Evolutionary conservation across 1,284 basidiomycete genomes (phyloP).

Genomic region (Trichosporon asahii): DNA sequence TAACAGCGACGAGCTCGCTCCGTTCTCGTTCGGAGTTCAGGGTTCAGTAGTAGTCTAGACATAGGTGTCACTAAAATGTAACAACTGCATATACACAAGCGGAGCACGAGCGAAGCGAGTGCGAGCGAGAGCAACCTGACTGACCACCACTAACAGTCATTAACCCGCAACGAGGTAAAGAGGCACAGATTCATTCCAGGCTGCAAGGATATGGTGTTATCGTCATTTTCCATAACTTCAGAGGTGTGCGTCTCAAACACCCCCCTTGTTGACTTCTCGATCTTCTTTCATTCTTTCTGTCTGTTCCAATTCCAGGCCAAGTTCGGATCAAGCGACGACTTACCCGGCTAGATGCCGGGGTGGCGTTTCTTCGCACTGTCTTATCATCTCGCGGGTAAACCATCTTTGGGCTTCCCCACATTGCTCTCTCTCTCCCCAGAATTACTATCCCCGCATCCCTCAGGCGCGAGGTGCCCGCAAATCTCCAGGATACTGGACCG

Average conservation of each 20-base stretch:
- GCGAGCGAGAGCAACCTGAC: background rate
- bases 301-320: background rate
- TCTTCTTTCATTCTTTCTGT: background rate
- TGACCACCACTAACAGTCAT: background rate
- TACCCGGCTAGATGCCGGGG: background rate
- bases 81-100: background rate
- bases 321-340: background rate
- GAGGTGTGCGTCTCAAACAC: background rate
- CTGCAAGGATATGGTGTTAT: background rate
- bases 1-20: too few relatives aligned
- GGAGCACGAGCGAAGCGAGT: background rate
- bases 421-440: too few relatives aligned
- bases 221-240: background rate
- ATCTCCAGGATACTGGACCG: too few relatives aligned
- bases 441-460: too few relatives aligned
- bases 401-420: background rate
- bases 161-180: background rate
- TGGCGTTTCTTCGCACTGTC: background rate
- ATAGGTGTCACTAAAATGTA: conserved; percentile 6
- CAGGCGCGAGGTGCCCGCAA: too few relatives aligned
- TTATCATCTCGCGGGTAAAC: background rate
- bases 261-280: background rate
- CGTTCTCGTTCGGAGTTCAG: too few relatives aligned
- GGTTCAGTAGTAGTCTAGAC: conserved; percentile 7
- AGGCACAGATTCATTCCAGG: background rate